Evolutionary conservation across 2,329 filamentous ascomycete genomes (phyloP), one percentile per base, ranked within the genome.

Genomic region (Apiospora kogelbergensis): DNA sequence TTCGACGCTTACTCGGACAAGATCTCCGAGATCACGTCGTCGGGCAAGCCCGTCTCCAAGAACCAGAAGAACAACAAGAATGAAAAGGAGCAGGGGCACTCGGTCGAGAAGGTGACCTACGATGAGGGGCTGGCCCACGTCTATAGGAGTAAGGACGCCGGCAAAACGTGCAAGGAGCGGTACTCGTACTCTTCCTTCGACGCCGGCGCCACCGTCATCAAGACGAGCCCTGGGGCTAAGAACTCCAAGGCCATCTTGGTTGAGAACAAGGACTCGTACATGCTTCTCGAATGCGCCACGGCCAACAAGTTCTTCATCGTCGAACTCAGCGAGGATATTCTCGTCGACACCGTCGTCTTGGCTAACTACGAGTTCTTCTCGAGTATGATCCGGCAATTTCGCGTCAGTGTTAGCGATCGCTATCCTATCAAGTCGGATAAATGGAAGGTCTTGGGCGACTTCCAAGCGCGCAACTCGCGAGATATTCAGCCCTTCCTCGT

Each of bases 361-460:
- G 96, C 95, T 71, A 99, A 99, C 79, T 99, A 97, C 75, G 96
- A 99, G 80, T 99, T 99, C 84, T 99, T 99, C 84, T 97, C 94
- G 68, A 98, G 94, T 78, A 98, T 97, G 87, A 93, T 98, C 74
- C 91, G 94, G 67, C 92, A 91, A 64, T 98, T 99, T 79, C 88
- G 93, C 66, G 90, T 98, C 73, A 97, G 93, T 78, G 95, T 98
- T 64, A 97, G 95, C 69, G 96, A 98, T 81, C 90, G 94, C 68
- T 98, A 98, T 80, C 96, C 96, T 0, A 93, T 96, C 67, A 98
- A 98, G 80, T 81, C 89, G 68, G 95, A 97, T 65, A 93, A 96
- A 74, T 99, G 96, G 96, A 94, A 91, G 73, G 90, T 94, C 57
- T 80, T 98, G 63, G 96, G 94, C 7, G 91, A 90, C 0, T 98